phyloP scores from a whole-genome alignment of 2,329 filamentous ascomycete genomes.

The Atkinsonella texensis region DNA sequence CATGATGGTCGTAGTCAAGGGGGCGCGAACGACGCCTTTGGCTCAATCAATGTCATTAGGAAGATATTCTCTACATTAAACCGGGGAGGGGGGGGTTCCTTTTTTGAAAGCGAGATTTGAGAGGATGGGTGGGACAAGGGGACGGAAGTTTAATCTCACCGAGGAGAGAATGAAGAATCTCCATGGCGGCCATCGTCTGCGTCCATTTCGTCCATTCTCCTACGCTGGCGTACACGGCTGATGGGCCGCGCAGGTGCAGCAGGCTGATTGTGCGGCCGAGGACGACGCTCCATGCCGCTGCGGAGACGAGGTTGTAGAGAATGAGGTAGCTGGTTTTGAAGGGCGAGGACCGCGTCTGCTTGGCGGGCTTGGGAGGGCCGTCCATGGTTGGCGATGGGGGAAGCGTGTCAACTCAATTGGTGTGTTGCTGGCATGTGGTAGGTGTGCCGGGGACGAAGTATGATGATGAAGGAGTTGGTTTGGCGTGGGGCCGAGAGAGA shows the following conservation, averaged over 20 bases:
- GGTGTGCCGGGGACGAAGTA: too few species aligned
- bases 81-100: too few species aligned
- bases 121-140: not conserved
- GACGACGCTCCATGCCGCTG: constrained; percentile 66
- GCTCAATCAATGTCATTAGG: too few species aligned
- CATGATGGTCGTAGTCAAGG: constrained; percentile 74
- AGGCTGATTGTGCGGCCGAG: constrained; percentile 53
- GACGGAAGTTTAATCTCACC: too few species aligned
- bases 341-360: constrained; percentile 2
- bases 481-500: too few species aligned
- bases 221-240: constrained; percentile 46
- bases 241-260: constrained; percentile 41
- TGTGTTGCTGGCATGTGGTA: too few species aligned
- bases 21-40: constrained; percentile 71
- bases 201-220: constrained; percentile 64
- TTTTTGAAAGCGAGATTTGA: too few species aligned
- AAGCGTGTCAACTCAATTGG: too few species aligned
- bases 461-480: not conserved
- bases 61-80: too few species aligned
- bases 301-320: constrained; percentile 71
- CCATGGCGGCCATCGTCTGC: constrained; percentile 72
- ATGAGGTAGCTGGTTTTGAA: constrained; percentile 59
- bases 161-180: constrained; percentile 68
- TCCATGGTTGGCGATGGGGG: not conserved
- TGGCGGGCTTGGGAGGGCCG: not conserved